Conservation (phyloP, 208 protist species). For the Crithidia bombi region DNA sequence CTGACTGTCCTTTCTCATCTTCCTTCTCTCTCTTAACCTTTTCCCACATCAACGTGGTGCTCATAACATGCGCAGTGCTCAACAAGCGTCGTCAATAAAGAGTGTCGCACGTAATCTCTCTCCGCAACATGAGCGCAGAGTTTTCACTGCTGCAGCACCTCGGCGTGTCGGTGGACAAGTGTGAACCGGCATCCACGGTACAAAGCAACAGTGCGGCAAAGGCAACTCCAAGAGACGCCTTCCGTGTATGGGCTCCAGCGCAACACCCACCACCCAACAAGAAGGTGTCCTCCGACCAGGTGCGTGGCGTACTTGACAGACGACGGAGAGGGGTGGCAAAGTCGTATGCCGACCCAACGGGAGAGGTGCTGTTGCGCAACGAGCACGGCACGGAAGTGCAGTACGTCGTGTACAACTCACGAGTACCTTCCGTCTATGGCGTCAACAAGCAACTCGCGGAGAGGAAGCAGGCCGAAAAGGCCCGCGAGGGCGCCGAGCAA, state of each 20-base stretch:
- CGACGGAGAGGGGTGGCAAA: conserved; percentile 1
- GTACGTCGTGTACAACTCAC: conserved; percentile 76
- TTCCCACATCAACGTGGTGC: too few relatives aligned
- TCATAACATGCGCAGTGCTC: too few relatives aligned
- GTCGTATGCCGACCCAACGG: conserved; percentile 54
- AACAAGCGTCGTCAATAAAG: too few relatives aligned
- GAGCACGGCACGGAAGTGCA: conserved; percentile 47
- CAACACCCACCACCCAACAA: conserved; percentile 37
- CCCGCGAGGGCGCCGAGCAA: conserved; percentile 2
- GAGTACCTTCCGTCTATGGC: conserved; percentile 61
- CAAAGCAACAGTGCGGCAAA: background rate
- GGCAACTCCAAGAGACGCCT: background rate
- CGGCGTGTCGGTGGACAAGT: conserved; percentile 41
- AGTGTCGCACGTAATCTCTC: too few relatives aligned
- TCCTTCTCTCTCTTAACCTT: too few relatives aligned
- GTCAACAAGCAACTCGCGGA: conserved; percentile 72
- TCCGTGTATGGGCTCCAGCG: conserved; percentile 62
- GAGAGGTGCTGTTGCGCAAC: conserved; percentile 52
- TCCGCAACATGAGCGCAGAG: conserved; percentile 39
- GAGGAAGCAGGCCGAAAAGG: conserved; percentile 27
- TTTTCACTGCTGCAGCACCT: conserved; percentile 73
- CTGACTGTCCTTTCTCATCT: too few relatives aligned
- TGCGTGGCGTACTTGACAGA: background rate
- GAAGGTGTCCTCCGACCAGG: background rate
- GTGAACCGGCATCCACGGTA: background rate